Percentiles rank a stretch among this genome's conserved stretches.
These are phyloP conservation scores for Fusarium torulosum DNA, from an alignment of 2,329 filamentous ascomycete genomes.

Conservation along the genomic window DNA sequence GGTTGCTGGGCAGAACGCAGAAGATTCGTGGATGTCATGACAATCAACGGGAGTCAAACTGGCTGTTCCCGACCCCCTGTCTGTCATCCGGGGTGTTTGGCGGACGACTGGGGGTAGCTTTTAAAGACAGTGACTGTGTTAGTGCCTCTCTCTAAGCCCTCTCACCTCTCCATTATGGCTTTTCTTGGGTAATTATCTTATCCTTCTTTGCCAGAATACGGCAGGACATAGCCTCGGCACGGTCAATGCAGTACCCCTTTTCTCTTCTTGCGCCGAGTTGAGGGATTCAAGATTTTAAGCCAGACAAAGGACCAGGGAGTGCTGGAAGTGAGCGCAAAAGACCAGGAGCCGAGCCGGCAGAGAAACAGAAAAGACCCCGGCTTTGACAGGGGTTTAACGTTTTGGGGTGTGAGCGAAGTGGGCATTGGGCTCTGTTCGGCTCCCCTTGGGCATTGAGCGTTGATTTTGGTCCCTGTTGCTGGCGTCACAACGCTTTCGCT, in stretches of 20 bases:
- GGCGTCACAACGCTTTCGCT: slow-evolving; percentile 45
- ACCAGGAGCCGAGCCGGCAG: slow-evolving; percentile 35
- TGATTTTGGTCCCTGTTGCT: slow-evolving; percentile 41
- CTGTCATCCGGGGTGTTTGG: slow-evolving; percentile 36
- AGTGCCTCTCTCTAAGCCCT: slow-evolving; percentile 16
- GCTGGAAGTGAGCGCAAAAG: slow-evolving; percentile 25
- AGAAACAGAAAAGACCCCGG: slow-evolving; percentile 34
- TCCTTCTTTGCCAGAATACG: slow-evolving; percentile 28
- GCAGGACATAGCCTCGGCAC: slow-evolving; percentile 31
- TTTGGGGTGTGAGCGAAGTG: slow-evolving; percentile 46
- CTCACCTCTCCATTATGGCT: slow-evolving; percentile 27
- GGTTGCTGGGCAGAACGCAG: slow-evolving; percentile 25
- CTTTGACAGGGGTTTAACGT: slow-evolving; percentile 41
- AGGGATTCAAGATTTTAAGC: slow-evolving; percentile 36
- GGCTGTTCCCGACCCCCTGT: slow-evolving; percentile 38
- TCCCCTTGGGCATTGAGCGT: slow-evolving; percentile 43
- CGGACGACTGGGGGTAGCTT: slow-evolving; percentile 28
- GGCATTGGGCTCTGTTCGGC: slow-evolving; percentile 45
- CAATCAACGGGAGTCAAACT: slow-evolving; percentile 35
- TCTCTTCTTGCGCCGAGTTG: slow-evolving; percentile 15
- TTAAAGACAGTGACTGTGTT: slow-evolving; percentile 27
- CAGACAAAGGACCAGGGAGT: slow-evolving; percentile 33
- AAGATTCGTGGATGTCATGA: slow-evolving; percentile 38
- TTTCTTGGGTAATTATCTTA: slow-evolving; percentile 25
- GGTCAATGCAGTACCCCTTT: slow-evolving; percentile 26